Evolutionary conservation across 192 early-diverging fungal species (phyloP), one percentile per base, ranked within the genome.

Genomic region (Coemansia sp.): DNA sequence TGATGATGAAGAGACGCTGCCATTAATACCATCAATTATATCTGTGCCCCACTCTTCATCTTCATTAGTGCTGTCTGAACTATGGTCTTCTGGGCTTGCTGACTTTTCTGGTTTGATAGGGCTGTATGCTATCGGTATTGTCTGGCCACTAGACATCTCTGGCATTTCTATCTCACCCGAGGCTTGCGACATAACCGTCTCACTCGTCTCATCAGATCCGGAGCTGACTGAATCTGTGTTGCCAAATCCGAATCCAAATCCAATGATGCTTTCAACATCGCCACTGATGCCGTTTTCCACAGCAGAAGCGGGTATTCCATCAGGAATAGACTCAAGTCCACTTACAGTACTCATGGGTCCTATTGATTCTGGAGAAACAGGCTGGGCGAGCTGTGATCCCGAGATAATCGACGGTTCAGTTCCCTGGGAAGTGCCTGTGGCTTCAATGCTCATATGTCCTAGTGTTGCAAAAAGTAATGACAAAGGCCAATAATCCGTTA

Each of bases 341-440:
- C 51, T 57, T 6, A 40, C 61, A 6, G 61, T 73, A 19, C 49
- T 55, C 65, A 67, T 66, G 15, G 61, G 45, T 22, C 19, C 26
- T 3, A 61, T 40, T 11, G 59, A 4, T 15, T 63, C 65, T 3
- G 61, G 49, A 32, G 61, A 67, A 21, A 63, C 41, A 19, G 37
- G 21, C 26, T 73, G 71, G 8, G 61, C 40, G 8, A 63, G 64
- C 45, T 66, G 60, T 41, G 69, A 65, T n/a, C 56, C 69, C 15
- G 63, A 72, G 7, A 66, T 22, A 41, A 37, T 37, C 0, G 57
- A 15, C 2, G n/a, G 4, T 12, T 18, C 57, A n/a, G 57, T 59
- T 10, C n/a, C 8, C 8, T n/a, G 57, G 12, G 16, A 13, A 9
- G 8, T 12, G 40, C 16, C 37, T n/a, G 37, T 59, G 11, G 32